Evolutionary conservation across 1,284 basidiomycete species (phyloP).

Genomic region (Crepidotus sp.): DNA sequence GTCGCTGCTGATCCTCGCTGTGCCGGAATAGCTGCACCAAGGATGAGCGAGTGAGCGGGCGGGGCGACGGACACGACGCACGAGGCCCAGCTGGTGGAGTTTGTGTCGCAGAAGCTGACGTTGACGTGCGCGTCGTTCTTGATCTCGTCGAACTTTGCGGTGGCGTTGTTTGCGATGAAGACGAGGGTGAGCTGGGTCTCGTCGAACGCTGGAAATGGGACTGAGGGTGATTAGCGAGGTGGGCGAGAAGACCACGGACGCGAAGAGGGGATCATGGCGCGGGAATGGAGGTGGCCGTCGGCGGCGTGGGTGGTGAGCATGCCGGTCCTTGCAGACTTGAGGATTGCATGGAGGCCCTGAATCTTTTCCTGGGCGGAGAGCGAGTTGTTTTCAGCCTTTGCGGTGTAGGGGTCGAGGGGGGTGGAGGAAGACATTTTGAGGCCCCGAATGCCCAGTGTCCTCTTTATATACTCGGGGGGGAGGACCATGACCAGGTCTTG

Average conservation of each 20-base stretch:
- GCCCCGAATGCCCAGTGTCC: background rate
- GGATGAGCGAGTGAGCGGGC: background rate
- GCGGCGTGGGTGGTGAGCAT: slow-evolving; percentile 77
- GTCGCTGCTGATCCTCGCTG: slow-evolving; percentile 59
- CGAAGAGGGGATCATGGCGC: slow-evolving; percentile 72
- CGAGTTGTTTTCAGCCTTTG: slow-evolving; percentile 46
- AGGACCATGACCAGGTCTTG: background rate
- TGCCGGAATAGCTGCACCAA: slow-evolving; percentile 48
- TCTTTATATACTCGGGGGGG: slow-evolving; percentile 8
- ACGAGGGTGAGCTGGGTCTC: slow-evolving; percentile 46
- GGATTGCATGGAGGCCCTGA: slow-evolving; percentile 46
- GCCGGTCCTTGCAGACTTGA: slow-evolving; percentile 55
- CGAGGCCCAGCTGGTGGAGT: slow-evolving; percentile 78
- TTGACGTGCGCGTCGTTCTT: slow-evolving; percentile 72
- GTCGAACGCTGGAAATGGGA: slow-evolving; percentile 30
- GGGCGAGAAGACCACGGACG: slow-evolving; percentile 35
- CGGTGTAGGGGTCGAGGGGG: slow-evolving; percentile 58
- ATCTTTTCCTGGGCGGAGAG: slow-evolving; percentile 59
- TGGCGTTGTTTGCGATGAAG: slow-evolving; percentile 74
- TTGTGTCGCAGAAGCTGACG: slow-evolving; percentile 68
- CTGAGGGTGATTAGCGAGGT: background rate
- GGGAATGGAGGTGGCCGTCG: slow-evolving; percentile 71
- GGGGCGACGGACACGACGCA: slow-evolving; percentile 25
- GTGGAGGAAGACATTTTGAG: slow-evolving; percentile 23
- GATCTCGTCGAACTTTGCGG: slow-evolving; percentile 72